A percentile compares a stretch with the other conserved stretches of the same genome.
phyloP scores from a whole-genome alignment of 2,329 filamentous ascomycete genomes.

The Phaeoacremonium minimum region DNA sequence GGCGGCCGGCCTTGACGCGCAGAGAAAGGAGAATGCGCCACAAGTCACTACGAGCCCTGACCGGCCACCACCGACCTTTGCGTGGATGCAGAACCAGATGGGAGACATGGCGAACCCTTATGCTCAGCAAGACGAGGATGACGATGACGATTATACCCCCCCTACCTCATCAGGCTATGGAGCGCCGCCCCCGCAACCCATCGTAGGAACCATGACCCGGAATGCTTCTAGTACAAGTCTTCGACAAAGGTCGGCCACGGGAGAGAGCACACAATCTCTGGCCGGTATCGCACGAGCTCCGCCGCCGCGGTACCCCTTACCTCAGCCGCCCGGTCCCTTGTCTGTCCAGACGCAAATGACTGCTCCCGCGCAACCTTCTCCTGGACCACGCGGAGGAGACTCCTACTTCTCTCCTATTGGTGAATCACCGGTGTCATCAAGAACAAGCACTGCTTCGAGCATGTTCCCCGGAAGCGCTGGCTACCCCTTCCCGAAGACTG shows the following conservation, averaged over 20 bases:
- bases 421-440: slow-evolving; percentile 73
- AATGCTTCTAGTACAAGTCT: slow-evolving; percentile 73
- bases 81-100: slow-evolving; percentile 68
- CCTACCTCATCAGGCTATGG: slow-evolving; percentile 28
- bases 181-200: slow-evolving; percentile 13
- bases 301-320: slow-evolving; percentile 69
- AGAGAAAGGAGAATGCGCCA: slow-evolving; percentile 60
- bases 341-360: slow-evolving; percentile 61
- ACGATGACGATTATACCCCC: slow-evolving; percentile 49
- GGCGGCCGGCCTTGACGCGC: slow-evolving; percentile 73
- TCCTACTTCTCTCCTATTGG: slow-evolving; percentile 91
- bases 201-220: slow-evolving; percentile 45
- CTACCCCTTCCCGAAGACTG: slow-evolving; percentile 70
- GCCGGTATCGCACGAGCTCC: slow-evolving; percentile 54
- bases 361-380: slow-evolving; percentile 45
- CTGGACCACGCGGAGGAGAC: slow-evolving; percentile 59
- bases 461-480: slow-evolving; percentile 55
- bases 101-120: slow-evolving; percentile 78
- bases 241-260: slow-evolving; percentile 71
- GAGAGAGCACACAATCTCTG: slow-evolving; percentile 60
- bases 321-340: slow-evolving; percentile 52
- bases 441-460: slow-evolving; percentile 70
- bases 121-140: slow-evolving; percentile 57
- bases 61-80: slow-evolving; percentile 66
- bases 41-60: slow-evolving; percentile 41